Evolutionary conservation across 2,329 filamentous ascomycete genomes (phyloP).

Genomic region (Botrytis fabae): DNA sequence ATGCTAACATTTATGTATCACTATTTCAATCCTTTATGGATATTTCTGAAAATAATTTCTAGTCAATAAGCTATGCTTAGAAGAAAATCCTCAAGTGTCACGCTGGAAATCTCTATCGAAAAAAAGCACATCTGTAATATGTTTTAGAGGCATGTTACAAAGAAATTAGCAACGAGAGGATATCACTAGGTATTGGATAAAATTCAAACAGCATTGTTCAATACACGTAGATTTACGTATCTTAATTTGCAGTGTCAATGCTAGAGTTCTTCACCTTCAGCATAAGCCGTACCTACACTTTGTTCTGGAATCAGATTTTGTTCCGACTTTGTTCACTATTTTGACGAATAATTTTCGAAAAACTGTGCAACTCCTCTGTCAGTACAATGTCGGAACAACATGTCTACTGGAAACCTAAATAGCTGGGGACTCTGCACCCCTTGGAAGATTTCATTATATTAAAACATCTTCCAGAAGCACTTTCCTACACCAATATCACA

Average conservation of each 20-base stretch:
- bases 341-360: neutral
- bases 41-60: neutral
- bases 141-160: neutral
- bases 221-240: neutral
- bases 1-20: neutral
- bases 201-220: neutral
- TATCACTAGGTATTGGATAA: accelerated
- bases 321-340: neutral
- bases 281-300: neutral
- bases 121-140: neutral
- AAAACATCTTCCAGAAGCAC: neutral
- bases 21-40: neutral
- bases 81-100: neutral
- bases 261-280: neutral
- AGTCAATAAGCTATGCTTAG: neutral
- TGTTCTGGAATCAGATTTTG: neutral
- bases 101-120: neutral
- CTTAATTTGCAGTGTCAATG: neutral
- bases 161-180: neutral
- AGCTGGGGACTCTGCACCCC: neutral
- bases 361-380: too few relatives aligned
- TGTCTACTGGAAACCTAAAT: neutral
- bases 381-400: neutral
- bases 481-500: neutral
- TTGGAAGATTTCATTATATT: neutral